phyloP scores from a whole-genome alignment of 305 asterid species.

The Rubia balearica region DNA sequence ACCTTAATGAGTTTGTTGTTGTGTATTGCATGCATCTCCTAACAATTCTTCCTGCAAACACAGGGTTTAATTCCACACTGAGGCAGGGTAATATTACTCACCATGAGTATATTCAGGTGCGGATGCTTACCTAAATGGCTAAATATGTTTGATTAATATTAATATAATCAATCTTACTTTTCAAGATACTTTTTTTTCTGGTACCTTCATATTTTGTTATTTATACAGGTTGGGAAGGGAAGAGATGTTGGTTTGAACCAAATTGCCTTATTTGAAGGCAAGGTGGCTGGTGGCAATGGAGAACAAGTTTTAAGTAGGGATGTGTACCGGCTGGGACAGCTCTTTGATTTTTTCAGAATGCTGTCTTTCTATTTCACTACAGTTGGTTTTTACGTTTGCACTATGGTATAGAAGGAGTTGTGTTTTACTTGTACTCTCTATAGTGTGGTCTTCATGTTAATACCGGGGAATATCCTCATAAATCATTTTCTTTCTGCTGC shows the following conservation, averaged over 20 bases:
- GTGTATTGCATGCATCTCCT: background rate
- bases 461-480: slow-evolving; percentile 17
- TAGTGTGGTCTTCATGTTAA: background rate
- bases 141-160: slow-evolving; percentile 11
- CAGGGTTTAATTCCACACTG: slow-evolving; percentile 96
- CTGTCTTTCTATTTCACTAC: slow-evolving; percentile 90
- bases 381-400: slow-evolving; percentile 93
- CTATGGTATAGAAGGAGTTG: slow-evolving; percentile 59
- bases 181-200: background rate
- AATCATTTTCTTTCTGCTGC: slow-evolving; percentile 31
- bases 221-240: slow-evolving; percentile 92
- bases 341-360: slow-evolving; percentile 94
- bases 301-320: slow-evolving; percentile 99
- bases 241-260: slow-evolving; percentile 99
- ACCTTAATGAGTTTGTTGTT: background rate
- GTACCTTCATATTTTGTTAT: slow-evolving; percentile 20
- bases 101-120: slow-evolving; percentile 95
- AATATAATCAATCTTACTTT: background rate
- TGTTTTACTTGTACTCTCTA: background rate
- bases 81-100: slow-evolving; percentile 98
- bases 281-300: slow-evolving; percentile 99
- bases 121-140: slow-evolving; percentile 17
- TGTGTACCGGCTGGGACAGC: slow-evolving; percentile 93
- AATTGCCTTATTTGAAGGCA: slow-evolving; percentile 94
- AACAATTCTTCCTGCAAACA: slow-evolving; percentile 14